Percentiles rank a stretch among this genome's conserved stretches.
These are phyloP conservation scores for Gnomoniopsis smithogilvyi DNA, from an alignment of 2,329 filamentous ascomycete genomes.

Conservation along the genomic window DNA sequence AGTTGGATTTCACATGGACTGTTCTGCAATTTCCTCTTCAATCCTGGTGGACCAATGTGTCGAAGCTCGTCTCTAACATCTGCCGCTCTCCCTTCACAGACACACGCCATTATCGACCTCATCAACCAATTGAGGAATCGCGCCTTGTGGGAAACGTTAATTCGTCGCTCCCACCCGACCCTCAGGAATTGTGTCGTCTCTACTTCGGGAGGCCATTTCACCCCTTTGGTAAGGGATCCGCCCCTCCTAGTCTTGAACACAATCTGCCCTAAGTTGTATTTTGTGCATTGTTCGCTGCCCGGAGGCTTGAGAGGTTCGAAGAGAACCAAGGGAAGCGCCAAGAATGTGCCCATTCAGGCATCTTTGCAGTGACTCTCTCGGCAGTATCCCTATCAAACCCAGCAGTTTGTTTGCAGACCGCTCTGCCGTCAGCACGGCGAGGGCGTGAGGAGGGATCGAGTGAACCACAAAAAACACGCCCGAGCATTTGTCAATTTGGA, in stretches of 20 bases:
- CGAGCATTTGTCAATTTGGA: neutral
- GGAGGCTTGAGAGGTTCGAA: neutral
- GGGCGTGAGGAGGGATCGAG: too few relatives aligned
- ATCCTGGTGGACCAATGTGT: neutral
- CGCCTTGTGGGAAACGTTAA: conserved; percentile 60
- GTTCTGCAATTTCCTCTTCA: too few relatives aligned
- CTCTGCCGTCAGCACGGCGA: too few relatives aligned
- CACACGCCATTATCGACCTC: conserved; percentile 35
- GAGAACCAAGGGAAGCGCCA: neutral
- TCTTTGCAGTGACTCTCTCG: neutral
- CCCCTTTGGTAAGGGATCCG: conserved; percentile 51
- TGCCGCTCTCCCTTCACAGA: conserved; percentile 33
- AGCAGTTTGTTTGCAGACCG: neutral
- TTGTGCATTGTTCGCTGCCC: neutral
- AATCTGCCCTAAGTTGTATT: conserved; percentile 5
- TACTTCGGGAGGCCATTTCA: conserved; percentile 37
- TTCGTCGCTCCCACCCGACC: conserved; percentile 57
- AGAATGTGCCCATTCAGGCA: neutral
- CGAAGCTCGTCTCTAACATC: conserved; percentile 23
- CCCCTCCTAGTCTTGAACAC: conserved; percentile 5
- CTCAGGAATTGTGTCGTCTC: conserved; percentile 49
- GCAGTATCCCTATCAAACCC: neutral
- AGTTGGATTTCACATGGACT: too few relatives aligned
- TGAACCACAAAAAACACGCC: too few relatives aligned
- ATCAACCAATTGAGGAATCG: conserved; percentile 35